These are phyloP conservation scores for Debaryomyces castellii DNA, from an alignment of 805 yeast species.

Conservation along the genomic window DNA sequence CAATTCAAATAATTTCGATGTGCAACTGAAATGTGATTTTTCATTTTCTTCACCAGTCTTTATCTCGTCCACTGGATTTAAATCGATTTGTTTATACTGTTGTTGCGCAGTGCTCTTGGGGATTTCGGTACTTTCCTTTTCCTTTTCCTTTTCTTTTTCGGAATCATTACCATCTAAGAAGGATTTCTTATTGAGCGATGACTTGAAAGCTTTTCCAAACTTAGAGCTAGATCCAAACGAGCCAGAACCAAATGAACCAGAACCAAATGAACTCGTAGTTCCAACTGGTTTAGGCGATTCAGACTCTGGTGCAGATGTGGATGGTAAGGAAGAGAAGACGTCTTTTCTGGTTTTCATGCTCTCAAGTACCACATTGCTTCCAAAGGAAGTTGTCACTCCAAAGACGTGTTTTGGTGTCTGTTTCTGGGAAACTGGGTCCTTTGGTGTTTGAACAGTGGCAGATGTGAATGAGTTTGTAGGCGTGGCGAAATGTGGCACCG, in stretches of 20 bases:
- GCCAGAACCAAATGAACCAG: conserved; percentile 9
- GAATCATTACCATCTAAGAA: conserved; percentile 48
- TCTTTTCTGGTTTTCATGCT: conserved; percentile 22
- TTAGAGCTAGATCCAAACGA: conserved; percentile 48
- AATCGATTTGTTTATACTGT: conserved; percentile 57
- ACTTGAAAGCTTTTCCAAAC: conserved; percentile 56
- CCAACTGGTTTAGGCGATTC: conserved; percentile 4
- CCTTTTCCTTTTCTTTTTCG: conserved; percentile 17
- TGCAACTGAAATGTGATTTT: conserved; percentile 60
- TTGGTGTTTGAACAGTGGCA: conserved; percentile 8
- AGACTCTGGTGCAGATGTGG: conserved; percentile 6
- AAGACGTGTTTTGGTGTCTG: conserved; percentile 21
- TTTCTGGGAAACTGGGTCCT: conserved; percentile 4
- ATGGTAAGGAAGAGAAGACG: conserved; percentile 26
- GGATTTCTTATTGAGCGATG: conserved; percentile 52
- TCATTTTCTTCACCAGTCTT: conserved; percentile 93
- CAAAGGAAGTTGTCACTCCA: conserved; percentile 44
- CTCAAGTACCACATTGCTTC: conserved; percentile 23
- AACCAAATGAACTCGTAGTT: conserved; percentile 6
- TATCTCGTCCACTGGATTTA: conserved; percentile 53
- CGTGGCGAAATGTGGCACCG: conserved; percentile 11
- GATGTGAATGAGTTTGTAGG: conserved; percentile 14
- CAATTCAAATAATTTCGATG: conserved; percentile 76
- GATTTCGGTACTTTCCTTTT: conserved; percentile 19
- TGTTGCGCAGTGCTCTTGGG: conserved; percentile 17